Conservation (phyloP, 352 stramenopile species). For the Globisporangium cylindrosporum region DNA sequence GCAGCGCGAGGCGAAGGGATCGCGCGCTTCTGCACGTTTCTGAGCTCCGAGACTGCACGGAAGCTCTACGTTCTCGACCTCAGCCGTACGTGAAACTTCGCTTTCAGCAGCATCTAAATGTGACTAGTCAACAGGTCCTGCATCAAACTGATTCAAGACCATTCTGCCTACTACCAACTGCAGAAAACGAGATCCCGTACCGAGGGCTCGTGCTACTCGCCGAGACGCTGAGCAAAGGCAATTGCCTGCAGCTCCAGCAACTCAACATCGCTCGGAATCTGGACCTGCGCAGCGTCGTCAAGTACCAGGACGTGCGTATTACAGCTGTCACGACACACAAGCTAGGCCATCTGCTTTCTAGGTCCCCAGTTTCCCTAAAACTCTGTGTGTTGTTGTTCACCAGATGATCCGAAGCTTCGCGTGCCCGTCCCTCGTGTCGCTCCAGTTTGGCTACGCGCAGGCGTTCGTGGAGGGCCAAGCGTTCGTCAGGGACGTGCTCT, state of each 20-base stretch:
- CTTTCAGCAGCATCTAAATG: not conserved
- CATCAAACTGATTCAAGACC: slow-evolving; percentile 1
- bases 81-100: slow-evolving; percentile 27
- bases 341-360: not conserved
- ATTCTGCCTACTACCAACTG: not conserved
- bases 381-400: not conserved
- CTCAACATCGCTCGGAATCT: slow-evolving; percentile 57
- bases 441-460: slow-evolving; percentile 52
- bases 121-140: not conserved
- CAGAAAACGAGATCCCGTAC: slow-evolving; percentile 54
- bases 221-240: slow-evolving; percentile 34
- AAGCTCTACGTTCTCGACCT: slow-evolving; percentile 42
- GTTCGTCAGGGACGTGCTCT: slow-evolving; percentile 36
- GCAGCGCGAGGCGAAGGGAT: slow-evolving; percentile 38
- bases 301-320: slow-evolving; percentile 38
- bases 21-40: slow-evolving; percentile 36
- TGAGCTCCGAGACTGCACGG: slow-evolving; percentile 28
- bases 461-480: slow-evolving; percentile 32
- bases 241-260: slow-evolving; percentile 42
- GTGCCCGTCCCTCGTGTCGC: slow-evolving; percentile 48
- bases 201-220: slow-evolving; percentile 33
- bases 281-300: slow-evolving; percentile 34
- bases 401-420: slow-evolving; percentile 43
- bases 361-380: not conserved
- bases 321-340: not conserved